Percentiles rank a stretch among this genome's conserved stretches.
phyloP scores from a whole-genome alignment of 2,329 filamentous ascomycete species.

The Dactylellina leptospora region DNA sequence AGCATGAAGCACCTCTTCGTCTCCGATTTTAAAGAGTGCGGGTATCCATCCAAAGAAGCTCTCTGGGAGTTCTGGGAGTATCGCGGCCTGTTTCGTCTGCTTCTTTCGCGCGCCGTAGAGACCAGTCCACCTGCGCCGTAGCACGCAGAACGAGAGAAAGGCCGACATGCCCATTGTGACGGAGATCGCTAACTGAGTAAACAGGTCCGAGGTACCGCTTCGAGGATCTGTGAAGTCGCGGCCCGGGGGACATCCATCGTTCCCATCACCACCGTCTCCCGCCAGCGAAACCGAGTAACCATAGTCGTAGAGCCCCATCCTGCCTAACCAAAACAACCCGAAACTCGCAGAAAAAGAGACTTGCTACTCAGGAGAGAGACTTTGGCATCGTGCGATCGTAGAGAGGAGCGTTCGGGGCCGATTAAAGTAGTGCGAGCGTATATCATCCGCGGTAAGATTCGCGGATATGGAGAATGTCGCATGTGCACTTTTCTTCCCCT shows the following conservation, averaged over 20 bases:
- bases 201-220: conserved; percentile 61
- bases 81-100: conserved; percentile 67
- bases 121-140: conserved; percentile 89
- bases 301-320: conserved; percentile 49
- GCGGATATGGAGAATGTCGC: conserved; percentile 17
- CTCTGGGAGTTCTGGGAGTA: conserved; percentile 80
- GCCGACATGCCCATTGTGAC: conserved; percentile 74
- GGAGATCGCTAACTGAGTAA: conserved; percentile 76
- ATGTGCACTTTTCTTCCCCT: conserved; percentile 25
- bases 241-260: conserved; percentile 32
- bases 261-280: conserved; percentile 26
- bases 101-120: conserved; percentile 90
- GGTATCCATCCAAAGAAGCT: conserved; percentile 94
- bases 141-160: conserved; percentile 79
- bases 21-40: conserved; percentile 80
- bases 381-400: conserved; percentile 28
- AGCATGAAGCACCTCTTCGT: conserved; percentile 87
- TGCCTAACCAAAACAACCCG: conserved; percentile 2
- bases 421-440: conserved; percentile 11
- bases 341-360: conserved; percentile 11
- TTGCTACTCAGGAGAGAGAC: conserved; percentile 8
- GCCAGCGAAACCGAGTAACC: conserved; percentile 50
- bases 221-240: conserved; percentile 59
- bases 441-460: conserved; percentile 2
- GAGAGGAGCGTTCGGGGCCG: background rate